A percentile compares a stretch with the other conserved stretches of the same genome.
Evolutionary conservation across 768 basidiomycete genomes (phyloP).

Genomic region (Rhodotorula toruloides): DNA sequence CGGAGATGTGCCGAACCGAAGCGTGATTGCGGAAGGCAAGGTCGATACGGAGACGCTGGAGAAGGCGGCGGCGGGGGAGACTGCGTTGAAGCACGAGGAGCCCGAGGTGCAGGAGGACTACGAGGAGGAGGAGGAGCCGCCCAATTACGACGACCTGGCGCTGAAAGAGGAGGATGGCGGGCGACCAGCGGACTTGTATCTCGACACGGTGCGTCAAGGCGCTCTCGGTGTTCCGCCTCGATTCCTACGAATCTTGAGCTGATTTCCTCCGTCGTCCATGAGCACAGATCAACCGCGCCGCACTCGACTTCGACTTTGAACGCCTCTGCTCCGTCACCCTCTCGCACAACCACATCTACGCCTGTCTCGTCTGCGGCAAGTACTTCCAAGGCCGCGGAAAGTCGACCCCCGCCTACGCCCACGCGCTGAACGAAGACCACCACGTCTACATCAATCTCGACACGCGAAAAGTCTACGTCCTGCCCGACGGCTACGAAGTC

Average conservation of each 20-base stretch:
- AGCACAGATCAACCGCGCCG: slow-evolving; percentile 74
- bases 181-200: slow-evolving; percentile 40
- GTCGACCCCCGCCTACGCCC: slow-evolving; percentile 89
- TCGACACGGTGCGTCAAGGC: slow-evolving; percentile 43
- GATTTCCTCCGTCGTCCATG: not conserved
- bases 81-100: not conserved
- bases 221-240: not conserved
- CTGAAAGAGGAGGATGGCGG: slow-evolving; percentile 21
- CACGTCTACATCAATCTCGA: slow-evolving; percentile 96
- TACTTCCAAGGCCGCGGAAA: slow-evolving; percentile 97
- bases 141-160: not conserved
- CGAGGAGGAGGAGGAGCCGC: slow-evolving; percentile 16
- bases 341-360: slow-evolving; percentile 95
- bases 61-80: not conserved
- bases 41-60: slow-evolving; percentile 2
- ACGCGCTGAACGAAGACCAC: slow-evolving; percentile 95
- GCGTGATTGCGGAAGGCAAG: not conserved
- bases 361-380: slow-evolving; percentile 95
- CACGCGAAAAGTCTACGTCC: slow-evolving; percentile 81
- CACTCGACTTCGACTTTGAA: slow-evolving; percentile 97
- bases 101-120: not conserved
- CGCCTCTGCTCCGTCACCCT: slow-evolving; percentile 95
- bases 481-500: slow-evolving; percentile 94
- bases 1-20: not conserved
- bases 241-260: not conserved